Conservation (phyloP, 2,329 filamentous ascomycete species). For the Chaetomium sp. region DNA sequence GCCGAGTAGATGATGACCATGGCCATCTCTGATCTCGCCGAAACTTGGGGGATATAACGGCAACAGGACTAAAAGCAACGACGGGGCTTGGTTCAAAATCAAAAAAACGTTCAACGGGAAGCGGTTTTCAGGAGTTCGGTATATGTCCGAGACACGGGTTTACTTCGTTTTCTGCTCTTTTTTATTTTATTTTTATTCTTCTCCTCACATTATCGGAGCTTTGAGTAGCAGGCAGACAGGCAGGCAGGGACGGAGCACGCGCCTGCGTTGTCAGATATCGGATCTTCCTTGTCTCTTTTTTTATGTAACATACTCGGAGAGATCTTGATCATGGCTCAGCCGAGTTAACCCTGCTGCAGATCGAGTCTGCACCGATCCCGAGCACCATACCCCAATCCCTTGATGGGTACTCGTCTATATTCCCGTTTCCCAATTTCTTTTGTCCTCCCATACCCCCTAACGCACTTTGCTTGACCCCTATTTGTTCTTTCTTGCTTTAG, state of each 20-base stretch:
- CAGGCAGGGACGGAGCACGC: constrained; percentile 13
- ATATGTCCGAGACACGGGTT: constrained; percentile 27
- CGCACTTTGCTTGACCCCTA: background rate
- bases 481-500: background rate
- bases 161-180: constrained; percentile 28
- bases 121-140: constrained; percentile 29
- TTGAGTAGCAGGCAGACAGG: constrained; percentile 10
- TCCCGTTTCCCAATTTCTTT: constrained; percentile 16
- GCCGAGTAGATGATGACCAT: background rate
- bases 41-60: background rate
- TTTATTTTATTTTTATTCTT: constrained; percentile 34
- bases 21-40: background rate
- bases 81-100: constrained; percentile 20
- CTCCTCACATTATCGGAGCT: constrained; percentile 23
- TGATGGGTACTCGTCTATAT: constrained; percentile 20
- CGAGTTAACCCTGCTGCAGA: constrained; percentile 3
- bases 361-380: constrained; percentile 1
- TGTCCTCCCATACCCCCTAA: constrained; percentile 16
- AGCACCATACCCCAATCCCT: constrained; percentile 19
- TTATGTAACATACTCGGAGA: constrained; percentile 26
- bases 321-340: constrained; percentile 18
- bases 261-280: constrained; percentile 27
- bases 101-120: constrained; percentile 15
- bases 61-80: constrained; percentile 18
- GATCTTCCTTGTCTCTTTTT: constrained; percentile 13